Base-by-base conservation (phyloP, 345 rosid species). In the Corchorus capsularis region DNA sequence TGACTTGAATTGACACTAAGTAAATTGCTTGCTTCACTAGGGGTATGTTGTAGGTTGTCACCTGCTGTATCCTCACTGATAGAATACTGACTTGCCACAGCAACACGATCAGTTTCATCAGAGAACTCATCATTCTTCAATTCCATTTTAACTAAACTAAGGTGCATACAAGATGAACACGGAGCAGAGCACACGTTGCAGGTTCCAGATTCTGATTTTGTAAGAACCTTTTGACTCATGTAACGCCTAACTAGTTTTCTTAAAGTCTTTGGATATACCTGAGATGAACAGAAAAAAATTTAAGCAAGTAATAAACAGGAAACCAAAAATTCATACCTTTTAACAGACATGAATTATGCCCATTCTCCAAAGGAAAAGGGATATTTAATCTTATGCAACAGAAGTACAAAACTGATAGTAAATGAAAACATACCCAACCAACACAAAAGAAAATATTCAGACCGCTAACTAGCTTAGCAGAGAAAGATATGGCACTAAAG, bases 101-200 rank as follows among this genome's bases (percentile, higher is more conserved):
- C 75, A 71, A 78, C 87, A 60, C 55, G 88, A 79, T 85, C 82
- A 63, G 80, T 89, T 81, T 92, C 96, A 85, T 92, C 93, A 20
- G 90, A 89, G 78, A 79, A 85, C 77, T 86, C 96, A 12, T 79
- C 88, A 68, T 35, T 85, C 80, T 92, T 90, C 41, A 86, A 83
- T 74, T 85, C 93, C 85, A 83, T 83, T 74, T 61, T 77, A 78
- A 82, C 86, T 63, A 70, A 67, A 70, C 78, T 84, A 72, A 78
- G 88, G 79, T 92, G 97, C 91, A 84, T 89, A 78, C 97, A 92
- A 56, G 94, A 94, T 68, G 93, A 91, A 85, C 97, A 88, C 80
- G 96, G 91, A 78, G 98, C 88, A 49, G 86, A 92, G 81, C 92
- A 91, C 72, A 88, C 90, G 82, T 88, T 90, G 78, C 94, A 89